phyloP scores from a whole-genome alignment of 345 rosid genomes.

The Viola odorata region DNA sequence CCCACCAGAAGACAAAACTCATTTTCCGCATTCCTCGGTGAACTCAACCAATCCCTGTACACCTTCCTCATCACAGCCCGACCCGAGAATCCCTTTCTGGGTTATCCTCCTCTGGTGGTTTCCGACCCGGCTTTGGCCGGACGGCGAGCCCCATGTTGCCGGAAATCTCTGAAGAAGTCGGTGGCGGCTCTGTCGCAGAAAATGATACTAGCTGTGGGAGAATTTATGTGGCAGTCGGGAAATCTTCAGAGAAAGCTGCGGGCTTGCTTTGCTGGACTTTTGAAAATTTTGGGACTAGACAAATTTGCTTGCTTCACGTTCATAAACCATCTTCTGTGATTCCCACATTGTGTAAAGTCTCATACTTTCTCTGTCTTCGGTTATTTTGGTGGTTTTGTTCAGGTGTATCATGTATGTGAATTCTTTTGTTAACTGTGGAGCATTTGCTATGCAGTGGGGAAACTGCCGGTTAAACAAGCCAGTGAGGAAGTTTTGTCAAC shows the following conservation, averaged over 20 bases:
- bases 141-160: constrained; percentile 12
- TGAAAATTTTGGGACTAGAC: constrained; percentile 27
- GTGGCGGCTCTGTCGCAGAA: no score
- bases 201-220: constrained; percentile 11
- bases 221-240: constrained; percentile 61
- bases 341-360: constrained; percentile 49
- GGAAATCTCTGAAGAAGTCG: constrained; percentile 29
- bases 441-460: constrained; percentile 56
- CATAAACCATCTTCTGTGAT: constrained; percentile 56
- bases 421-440: background rate
- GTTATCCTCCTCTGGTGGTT: constrained; percentile 16
- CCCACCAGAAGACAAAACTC: no score
- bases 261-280: constrained; percentile 47
- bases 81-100: constrained; percentile 13
- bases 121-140: constrained; percentile 8
- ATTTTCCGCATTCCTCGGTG: no score
- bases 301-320: constrained; percentile 56
- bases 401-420: background rate
- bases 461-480: constrained; percentile 57
- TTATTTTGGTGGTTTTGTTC: background rate
- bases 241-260: constrained; percentile 37
- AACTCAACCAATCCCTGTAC: no score
- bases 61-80: constrained; percentile 20
- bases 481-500: constrained; percentile 39
- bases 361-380: constrained; percentile 3